Evolutionary conservation across 2,329 filamentous ascomycete genomes (phyloP).

Genomic region (Fusarium albosuccineum): DNA sequence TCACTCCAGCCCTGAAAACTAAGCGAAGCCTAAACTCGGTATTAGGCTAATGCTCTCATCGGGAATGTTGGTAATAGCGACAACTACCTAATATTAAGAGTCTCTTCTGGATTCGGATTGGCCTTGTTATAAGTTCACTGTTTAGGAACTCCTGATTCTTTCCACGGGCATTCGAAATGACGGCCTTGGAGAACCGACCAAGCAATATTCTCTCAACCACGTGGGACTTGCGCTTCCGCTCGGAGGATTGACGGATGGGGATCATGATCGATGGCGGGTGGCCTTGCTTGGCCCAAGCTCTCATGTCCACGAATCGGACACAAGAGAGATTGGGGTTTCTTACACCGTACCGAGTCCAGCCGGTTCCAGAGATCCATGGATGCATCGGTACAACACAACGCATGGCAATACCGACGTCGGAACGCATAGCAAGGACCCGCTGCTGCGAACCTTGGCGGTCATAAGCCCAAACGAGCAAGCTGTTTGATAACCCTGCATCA

Average conservation of each 20-base stretch:
- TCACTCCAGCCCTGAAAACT: neutral
- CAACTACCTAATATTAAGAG: no score
- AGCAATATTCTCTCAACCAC: no score
- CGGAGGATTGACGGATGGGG: constrained; percentile 12
- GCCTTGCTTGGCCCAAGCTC: constrained; percentile 9
- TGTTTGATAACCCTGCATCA: constrained; percentile 28
- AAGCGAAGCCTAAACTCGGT: no score
- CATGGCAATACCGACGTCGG: constrained; percentile 8
- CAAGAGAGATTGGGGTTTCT: constrained; percentile 15
- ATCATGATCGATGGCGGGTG: constrained; percentile 9
- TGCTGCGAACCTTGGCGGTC: constrained; percentile 14
- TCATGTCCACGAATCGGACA: constrained; percentile 15
- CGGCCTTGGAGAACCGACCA: no score
- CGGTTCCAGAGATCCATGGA: constrained; percentile 21
- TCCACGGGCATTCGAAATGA: no score
- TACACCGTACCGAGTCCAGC: constrained; percentile 16
- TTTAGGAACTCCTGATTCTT: neutral
- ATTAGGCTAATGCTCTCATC: no score
- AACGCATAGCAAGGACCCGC: constrained; percentile 14
- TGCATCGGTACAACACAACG: constrained; percentile 2
- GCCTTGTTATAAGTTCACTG: neutral
- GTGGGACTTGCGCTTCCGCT: neutral
- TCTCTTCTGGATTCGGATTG: neutral
- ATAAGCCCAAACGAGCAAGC: constrained; percentile 25
- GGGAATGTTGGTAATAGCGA: no score